Evolutionary conservation across 257 asterid genomes (phyloP), one percentile per base, ranked within the genome.

Genomic region (Henckelia pumila): DNA sequence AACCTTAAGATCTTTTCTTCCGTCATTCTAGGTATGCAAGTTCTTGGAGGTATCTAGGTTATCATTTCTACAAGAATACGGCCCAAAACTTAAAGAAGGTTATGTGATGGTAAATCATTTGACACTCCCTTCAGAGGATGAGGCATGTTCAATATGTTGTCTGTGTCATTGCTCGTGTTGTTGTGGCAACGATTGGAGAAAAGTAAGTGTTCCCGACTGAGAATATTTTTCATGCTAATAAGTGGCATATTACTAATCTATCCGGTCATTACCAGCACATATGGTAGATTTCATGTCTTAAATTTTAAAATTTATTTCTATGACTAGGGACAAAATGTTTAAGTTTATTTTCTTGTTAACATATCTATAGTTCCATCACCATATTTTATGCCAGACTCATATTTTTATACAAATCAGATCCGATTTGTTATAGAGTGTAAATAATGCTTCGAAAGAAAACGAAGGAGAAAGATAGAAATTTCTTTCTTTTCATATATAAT

Each of bases 1-100:
- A 40, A 66, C 59, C 61, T 19, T 24, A 22, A 7, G 25, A 14
- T 40, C 49, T 58, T 60, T 64, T 26, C 26, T 52, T 21, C 73
- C 52, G 20, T 13, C 14, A 58, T 75, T 68, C 64, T 67, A 92
- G 98, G 98, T 93, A 37, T 89, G 97, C 89, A 87, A 78, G 83
- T 94, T 94, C 78, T 81, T 94, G 94, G 97, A 94, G 87, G 99
- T 87, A 69, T 94, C 99, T 55, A 88, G 75, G 79, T 60, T 94
- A 68, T 94, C 99, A n/a, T 91, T 94, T 84, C 81, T 80, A 67
- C 86, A 74, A 55, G 92, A 94, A 72, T 94, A 79, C 73, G 99
- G 99, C 57, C 88, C 95, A 69, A 94, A 94, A 87, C 78, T 94
- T 73, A 94, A 90, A 77, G 99, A 94, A 80, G 96, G 86, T 72